These are phyloP conservation scores for Pontederia crassipes DNA, from an alignment of 176 grass and related monocot genomes.

Conservation along the genomic window DNA sequence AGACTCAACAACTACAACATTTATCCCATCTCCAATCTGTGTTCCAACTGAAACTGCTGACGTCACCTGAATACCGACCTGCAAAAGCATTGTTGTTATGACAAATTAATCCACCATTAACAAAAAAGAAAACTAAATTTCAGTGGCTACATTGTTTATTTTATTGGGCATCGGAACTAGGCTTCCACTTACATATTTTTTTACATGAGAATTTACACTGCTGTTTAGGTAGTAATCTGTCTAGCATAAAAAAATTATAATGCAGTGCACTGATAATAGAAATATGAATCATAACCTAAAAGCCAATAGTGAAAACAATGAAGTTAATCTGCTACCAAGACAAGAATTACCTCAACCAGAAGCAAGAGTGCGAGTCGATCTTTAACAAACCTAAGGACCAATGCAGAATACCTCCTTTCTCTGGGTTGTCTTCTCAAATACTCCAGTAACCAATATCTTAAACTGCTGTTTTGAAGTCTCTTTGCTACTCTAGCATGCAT, in stretches of 20 bases:
- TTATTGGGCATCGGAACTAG: too few species aligned
- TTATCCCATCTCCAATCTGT: conserved; percentile 49
- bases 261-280: too few species aligned
- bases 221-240: too few species aligned
- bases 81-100: conserved; percentile 2
- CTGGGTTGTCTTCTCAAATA: conserved; percentile 72
- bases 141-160: too few species aligned
- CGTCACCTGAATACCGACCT: conserved; percentile 77
- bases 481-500: conserved; percentile 76
- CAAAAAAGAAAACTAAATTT: not conserved
- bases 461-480: conserved; percentile 57
- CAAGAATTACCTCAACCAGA: conserved; percentile 54
- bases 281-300: too few species aligned
- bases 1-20: conserved; percentile 38
- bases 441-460: conserved; percentile 87
- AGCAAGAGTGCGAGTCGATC: conserved; percentile 62
- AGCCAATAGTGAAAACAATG: not conserved
- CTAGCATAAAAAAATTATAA: too few species aligned
- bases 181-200: too few species aligned
- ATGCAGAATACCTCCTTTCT: conserved; percentile 48
- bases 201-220: too few species aligned
- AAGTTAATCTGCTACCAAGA: not conserved
- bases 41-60: conserved; percentile 38
- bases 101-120: not conserved
- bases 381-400: conserved; percentile 76